Conservation (phyloP, 352 stramenopile genomes). For the Pythium periplocum region DNA sequence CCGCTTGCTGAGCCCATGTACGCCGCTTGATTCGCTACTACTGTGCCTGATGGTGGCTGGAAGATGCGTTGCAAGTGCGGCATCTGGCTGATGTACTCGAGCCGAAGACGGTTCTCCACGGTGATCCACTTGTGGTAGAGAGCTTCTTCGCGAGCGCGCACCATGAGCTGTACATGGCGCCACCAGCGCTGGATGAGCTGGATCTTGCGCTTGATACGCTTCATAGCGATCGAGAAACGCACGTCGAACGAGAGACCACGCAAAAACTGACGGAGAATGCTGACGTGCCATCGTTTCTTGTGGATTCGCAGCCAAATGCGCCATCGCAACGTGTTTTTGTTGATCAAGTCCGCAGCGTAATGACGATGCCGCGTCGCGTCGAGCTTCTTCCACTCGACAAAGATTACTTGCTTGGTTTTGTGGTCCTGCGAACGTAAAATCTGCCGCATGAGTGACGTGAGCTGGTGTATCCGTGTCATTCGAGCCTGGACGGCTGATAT, state of each 20-base stretch:
- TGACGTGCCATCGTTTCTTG: slow-evolving; percentile 25
- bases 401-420: slow-evolving; percentile 28
- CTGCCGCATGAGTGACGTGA: slow-evolving; percentile 17
- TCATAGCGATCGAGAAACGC: slow-evolving; percentile 58
- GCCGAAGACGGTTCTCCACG: slow-evolving; percentile 35
- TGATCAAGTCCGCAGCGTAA: slow-evolving; percentile 30
- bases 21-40: not conserved
- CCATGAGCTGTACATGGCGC: slow-evolving; percentile 49
- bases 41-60: slow-evolving; percentile 22
- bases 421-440: slow-evolving; percentile 21
- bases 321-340: slow-evolving; percentile 29
- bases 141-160: slow-evolving; percentile 40
- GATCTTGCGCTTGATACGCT: slow-evolving; percentile 46
- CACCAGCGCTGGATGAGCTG: slow-evolving; percentile 58
- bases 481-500: slow-evolving; percentile 34
- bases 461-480: slow-evolving; percentile 22
- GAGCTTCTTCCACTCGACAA: slow-evolving; percentile 35
- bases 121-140: slow-evolving; percentile 49
- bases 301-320: slow-evolving; percentile 34
- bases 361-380: slow-evolving; percentile 16
- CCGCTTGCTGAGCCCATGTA: slow-evolving; percentile 1
- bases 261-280: slow-evolving; percentile 37
- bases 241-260: slow-evolving; percentile 48
- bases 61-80: slow-evolving; percentile 53
- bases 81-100: slow-evolving; percentile 49